phyloP scores from a whole-genome alignment of 306 rosid genomes.

The Mimosa pudica region DNA sequence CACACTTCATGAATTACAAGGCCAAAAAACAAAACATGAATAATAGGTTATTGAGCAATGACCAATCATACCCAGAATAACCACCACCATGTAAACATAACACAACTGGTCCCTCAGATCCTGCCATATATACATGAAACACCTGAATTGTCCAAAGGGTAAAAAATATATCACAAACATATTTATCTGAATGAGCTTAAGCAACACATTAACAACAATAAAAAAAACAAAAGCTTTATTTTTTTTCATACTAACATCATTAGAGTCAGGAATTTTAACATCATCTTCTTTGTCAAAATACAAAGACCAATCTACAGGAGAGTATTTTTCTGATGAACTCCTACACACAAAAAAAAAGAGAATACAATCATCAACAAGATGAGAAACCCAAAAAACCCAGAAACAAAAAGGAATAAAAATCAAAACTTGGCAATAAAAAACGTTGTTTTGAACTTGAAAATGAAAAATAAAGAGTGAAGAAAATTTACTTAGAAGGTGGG shows the following conservation, averaged over 20 bases:
- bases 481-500: slow-evolving; percentile 71
- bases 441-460: background rate
- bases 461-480: slow-evolving; percentile 27
- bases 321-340: slow-evolving; percentile 61
- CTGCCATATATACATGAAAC: slow-evolving; percentile 90
- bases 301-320: slow-evolving; percentile 65
- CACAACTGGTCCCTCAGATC: slow-evolving; percentile 95
- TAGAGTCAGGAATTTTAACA: slow-evolving; percentile 61
- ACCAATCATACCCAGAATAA: slow-evolving; percentile 73
- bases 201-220: background rate
- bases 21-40: background rate
- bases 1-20: slow-evolving; percentile 8
- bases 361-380: background rate
- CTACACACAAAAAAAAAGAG: slow-evolving; percentile 46
- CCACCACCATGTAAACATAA: slow-evolving; percentile 98
- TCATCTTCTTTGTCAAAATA: slow-evolving; percentile 80
- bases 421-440: background rate
- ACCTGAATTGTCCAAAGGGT: slow-evolving; percentile 56
- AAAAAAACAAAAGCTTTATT: background rate
- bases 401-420: background rate
- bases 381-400: background rate
- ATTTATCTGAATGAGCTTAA: background rate
- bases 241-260: slow-evolving; percentile 56
- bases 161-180: slow-evolving; percentile 11
- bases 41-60: slow-evolving; percentile 1